Base-by-base conservation (phyloP, 345 rosid species). In the Populus ilicifolia region DNA sequence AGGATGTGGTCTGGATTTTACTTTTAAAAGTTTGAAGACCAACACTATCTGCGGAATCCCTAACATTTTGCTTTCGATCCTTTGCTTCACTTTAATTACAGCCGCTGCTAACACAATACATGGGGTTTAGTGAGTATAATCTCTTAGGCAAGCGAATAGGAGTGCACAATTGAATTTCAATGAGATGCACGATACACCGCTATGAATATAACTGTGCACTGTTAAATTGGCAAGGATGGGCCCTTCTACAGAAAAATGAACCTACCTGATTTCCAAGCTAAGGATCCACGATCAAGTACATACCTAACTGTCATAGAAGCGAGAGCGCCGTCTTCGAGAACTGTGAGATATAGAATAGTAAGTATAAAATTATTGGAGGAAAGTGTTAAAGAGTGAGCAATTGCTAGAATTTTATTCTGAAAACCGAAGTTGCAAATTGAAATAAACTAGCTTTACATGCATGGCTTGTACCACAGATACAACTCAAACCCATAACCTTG, bases 251-350 rank as follows among this genome's bases (percentile, higher is more conserved):
- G 36, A 29, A 39, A 84, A 72, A 39, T 10, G 61, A 33, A 64
- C 75, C 69, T 5, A 59, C 20, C 79, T 20, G 12, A 61, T 44
- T 61, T 38, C 50, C 64, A 33, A 5, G 10, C 12, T 5, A 50
- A 41, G 30, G 5, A 8, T 61, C 66, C 70, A 61, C 17, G 16
- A 27, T 35, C 18, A 71, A 59, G 36, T 59, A 38, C 82, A 38
- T 71, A 76, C 88, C 95, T 92, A 92, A 83, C 79, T 89, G 80
- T 89, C 92, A 80, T 86, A 83, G 76, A 94, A 92, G 79, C 92
- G 96, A 36, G 97, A 89, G 29, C 91, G 87, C 6, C 90, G 94
- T 80, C 98, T 89, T 78, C 90, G 83, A 67, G 85, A 93, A 81
- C 94, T 92, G 93, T 74, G 79, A 80, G 80, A 78, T 52, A 25